Base-by-base conservation (phyloP, 805 yeast species). In the Wickerhamomyces sydowiorum region DNA sequence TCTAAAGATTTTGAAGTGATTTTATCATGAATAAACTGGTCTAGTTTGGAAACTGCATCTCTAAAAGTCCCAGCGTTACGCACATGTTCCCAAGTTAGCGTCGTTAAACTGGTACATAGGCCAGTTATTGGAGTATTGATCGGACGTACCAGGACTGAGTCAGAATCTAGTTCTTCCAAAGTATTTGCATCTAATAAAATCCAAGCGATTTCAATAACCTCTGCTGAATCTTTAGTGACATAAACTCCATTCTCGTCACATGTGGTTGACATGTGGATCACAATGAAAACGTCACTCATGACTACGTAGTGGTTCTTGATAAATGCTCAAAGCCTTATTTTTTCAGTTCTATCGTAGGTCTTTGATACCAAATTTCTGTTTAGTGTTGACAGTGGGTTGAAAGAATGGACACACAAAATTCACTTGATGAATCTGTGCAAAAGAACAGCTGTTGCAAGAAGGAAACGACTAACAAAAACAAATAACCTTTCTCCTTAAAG, bases 151-250 rank as follows among this genome's bases (percentile, higher is more conserved):
- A 78, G 56, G 9, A 70, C 65, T 14, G 75, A 65, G 41, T 69
- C 76, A n/a, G 61, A 56, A 43, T 66, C 60, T 27, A 66, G 56
- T 42, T 65, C 67, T 25, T 67, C 65, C 41, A 80, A 61, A 2
- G 76, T 67, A 5, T 62, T 53, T 17, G 85, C 73, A 54, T 82
- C 80, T 15, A 86, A 62, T 4, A 80, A 53, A 23, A 73, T 62
- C 86, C 91, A 87, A 4, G 86, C 77, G 14, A 87, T 59, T 56
- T 80, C 86, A 28, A 79, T 72, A 43, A 81, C 67, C 58, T 82
- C 89, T 5, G 82, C 70, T 25, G 85, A 72, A 60, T 86, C 95
- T 53, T 76, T 78, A 25, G 80, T 65, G 38, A 77, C 74, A 51
- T 75, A 72, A 24, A 70, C 70, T 25, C 77, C 72, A 29, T 75